Conservation (phyloP, 208 protist genomes). For the Leishmania major region DNA sequence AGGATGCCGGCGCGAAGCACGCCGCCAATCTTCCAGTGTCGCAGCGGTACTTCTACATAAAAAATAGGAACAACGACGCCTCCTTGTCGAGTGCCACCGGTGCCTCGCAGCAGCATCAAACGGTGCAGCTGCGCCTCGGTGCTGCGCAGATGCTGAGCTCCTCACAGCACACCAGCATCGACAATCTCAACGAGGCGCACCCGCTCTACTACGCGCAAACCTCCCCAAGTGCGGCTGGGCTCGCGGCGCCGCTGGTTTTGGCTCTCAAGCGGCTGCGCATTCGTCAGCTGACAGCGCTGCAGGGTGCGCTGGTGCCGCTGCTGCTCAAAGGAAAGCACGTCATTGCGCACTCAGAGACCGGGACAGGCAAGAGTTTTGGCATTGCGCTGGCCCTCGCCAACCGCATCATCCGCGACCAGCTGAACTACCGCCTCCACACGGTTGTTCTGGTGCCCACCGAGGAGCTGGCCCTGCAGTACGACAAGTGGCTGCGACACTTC, state of each 20-base stretch:
- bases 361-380: slow-evolving; percentile 90
- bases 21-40: slow-evolving; percentile 77
- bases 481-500: slow-evolving; percentile 90
- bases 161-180: slow-evolving; percentile 55
- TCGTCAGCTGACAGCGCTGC: slow-evolving; percentile 76
- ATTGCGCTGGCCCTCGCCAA: slow-evolving; percentile 87
- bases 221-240: slow-evolving; percentile 63
- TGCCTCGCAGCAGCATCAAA: slow-evolving; percentile 53
- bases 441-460: slow-evolving; percentile 85
- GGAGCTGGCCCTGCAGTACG: slow-evolving; percentile 89
- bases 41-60: slow-evolving; percentile 80
- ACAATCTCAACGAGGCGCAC: slow-evolving; percentile 81
- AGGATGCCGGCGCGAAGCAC: slow-evolving; percentile 38
- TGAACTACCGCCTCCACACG: slow-evolving; percentile 91
- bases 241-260: slow-evolving; percentile 72
- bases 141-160: slow-evolving; percentile 80
- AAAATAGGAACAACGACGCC: slow-evolving; percentile 12
- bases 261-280: slow-evolving; percentile 77
- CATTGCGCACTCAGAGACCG: slow-evolving; percentile 89
- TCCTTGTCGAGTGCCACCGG: background rate
- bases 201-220: slow-evolving; percentile 87
- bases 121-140: slow-evolving; percentile 74
- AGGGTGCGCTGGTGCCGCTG: slow-evolving; percentile 86
- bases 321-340: slow-evolving; percentile 89
- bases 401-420: slow-evolving; percentile 76